These are phyloP conservation scores for Fusarium torreyae DNA, from an alignment of 2,329 filamentous ascomycete species.

Conservation along the genomic window DNA sequence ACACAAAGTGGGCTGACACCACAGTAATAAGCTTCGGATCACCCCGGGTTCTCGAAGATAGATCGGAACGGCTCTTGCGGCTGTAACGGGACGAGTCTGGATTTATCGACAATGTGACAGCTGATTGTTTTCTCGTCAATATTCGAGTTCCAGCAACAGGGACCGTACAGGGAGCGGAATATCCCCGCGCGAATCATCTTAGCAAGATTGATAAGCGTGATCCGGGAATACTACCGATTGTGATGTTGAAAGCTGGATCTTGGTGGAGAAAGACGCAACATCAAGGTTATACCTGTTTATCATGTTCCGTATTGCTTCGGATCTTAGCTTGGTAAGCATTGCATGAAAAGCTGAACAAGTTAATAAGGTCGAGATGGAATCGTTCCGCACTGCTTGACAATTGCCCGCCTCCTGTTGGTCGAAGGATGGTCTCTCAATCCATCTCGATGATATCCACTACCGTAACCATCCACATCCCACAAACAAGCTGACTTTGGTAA, in stretches of 20 bases:
- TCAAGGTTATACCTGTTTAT: not conserved
- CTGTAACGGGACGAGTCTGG: conserved; percentile 24
- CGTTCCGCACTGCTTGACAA: conserved; percentile 17
- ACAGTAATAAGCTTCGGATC: conserved; percentile 36
- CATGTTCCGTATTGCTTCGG: not conserved
- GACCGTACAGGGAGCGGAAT: conserved; percentile 4
- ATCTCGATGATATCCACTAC: conserved; percentile 16
- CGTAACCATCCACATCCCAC: conserved; percentile 9
- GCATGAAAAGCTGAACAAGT: conserved; percentile 3
- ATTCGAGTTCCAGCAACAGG: not conserved
- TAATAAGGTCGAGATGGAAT: conserved; percentile 4
- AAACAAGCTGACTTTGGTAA: not conserved
- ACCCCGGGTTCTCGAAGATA: conserved; percentile 44
- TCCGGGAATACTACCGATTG: conserved; percentile 28
- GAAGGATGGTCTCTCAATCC: conserved; percentile 2
- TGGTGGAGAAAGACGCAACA: conserved; percentile 13
- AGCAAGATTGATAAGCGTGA: conserved; percentile 41
- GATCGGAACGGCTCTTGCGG: conserved; percentile 41
- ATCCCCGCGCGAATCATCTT: conserved; percentile 26
- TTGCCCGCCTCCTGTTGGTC: conserved; percentile 14
- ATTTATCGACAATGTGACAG: conserved; percentile 5
- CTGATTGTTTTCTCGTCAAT: conserved; percentile 7
- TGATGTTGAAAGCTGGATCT: conserved; percentile 8
- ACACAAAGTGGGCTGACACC: conserved; percentile 49
- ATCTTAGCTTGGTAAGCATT: not conserved